These are phyloP conservation scores for Zizania palustris DNA, from an alignment of 202 grass and related monocot genomes.

Conservation along the genomic window DNA sequence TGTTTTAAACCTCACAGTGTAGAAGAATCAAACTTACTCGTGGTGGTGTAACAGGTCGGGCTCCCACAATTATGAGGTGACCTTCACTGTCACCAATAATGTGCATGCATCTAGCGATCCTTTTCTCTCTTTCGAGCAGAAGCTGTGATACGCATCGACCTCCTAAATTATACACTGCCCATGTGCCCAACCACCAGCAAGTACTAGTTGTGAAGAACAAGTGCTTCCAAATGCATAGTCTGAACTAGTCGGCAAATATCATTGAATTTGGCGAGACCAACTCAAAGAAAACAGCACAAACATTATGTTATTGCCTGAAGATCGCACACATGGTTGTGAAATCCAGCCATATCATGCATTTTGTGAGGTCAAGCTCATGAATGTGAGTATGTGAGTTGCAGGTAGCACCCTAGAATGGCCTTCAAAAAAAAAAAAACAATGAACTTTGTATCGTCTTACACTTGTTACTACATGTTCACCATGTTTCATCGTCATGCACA, in stretches of 20 bases:
- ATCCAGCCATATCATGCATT: conserved; percentile 22
- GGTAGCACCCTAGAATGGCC: background rate
- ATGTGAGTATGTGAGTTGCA: background rate
- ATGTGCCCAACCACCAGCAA: background rate
- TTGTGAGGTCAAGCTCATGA: conserved; percentile 13
- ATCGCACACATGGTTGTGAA: conserved; percentile 19
- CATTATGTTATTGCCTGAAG: conserved; percentile 3
- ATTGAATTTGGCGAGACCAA: background rate
- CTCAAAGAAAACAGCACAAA: conserved; percentile 8
- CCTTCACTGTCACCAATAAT: conserved; percentile 30
- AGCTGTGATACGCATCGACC: background rate
- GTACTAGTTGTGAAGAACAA: background rate
- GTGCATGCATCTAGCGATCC: conserved; percentile 12
- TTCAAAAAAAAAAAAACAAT: background rate
- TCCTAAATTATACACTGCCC: background rate
- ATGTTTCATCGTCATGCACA: background rate
- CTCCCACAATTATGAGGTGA: background rate
- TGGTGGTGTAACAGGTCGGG: background rate
- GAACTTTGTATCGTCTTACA: background rate
- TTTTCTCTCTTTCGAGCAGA: background rate
- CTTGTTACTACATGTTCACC: background rate
- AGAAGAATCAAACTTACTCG: conserved; percentile 25
- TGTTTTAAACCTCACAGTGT: conserved; percentile 20
- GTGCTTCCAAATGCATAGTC: background rate
- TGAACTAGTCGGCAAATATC: conserved; percentile 29